These are phyloP conservation scores for Inga laurina DNA, from an alignment of 306 rosid genomes.

Conservation along the genomic window DNA sequence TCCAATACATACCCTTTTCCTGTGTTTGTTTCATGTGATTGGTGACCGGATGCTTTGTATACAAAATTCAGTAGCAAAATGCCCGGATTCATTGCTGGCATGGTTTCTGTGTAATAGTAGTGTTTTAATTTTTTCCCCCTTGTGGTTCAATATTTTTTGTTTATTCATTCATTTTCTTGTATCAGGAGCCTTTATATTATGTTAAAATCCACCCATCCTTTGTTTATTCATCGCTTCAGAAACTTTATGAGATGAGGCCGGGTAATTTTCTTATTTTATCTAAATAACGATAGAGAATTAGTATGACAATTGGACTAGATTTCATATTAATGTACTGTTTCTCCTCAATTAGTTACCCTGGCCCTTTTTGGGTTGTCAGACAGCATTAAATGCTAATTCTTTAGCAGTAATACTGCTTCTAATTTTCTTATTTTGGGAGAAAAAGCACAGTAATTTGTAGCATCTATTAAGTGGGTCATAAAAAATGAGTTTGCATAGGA, in stretches of 20 bases:
- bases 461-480: no score
- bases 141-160: slow-evolving; percentile 26
- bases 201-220: slow-evolving; percentile 27
- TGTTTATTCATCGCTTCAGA: slow-evolving; percentile 13
- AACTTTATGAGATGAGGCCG: slow-evolving; percentile 16
- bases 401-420: no score
- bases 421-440: no score
- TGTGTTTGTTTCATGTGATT: slow-evolving; percentile 48
- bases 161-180: slow-evolving; percentile 46
- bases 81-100: slow-evolving; percentile 44
- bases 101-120: slow-evolving; percentile 45
- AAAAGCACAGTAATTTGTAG: no score
- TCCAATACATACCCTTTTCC: slow-evolving; percentile 8
- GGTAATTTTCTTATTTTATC: neutral
- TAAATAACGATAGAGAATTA: neutral
- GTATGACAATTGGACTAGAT: neutral
- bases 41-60: slow-evolving; percentile 57
- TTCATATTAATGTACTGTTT: neutral
- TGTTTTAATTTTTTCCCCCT: neutral
- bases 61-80: slow-evolving; percentile 47
- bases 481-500: no score
- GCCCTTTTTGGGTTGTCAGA: neutral
- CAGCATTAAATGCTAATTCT: no score
- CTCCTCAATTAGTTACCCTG: neutral
- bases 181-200: slow-evolving; percentile 29